Percentiles rank a stretch among this genome's conserved stretches.
phyloP scores from a whole-genome alignment of 1,139 yeast genomes.

The Protomyces gravidus region DNA sequence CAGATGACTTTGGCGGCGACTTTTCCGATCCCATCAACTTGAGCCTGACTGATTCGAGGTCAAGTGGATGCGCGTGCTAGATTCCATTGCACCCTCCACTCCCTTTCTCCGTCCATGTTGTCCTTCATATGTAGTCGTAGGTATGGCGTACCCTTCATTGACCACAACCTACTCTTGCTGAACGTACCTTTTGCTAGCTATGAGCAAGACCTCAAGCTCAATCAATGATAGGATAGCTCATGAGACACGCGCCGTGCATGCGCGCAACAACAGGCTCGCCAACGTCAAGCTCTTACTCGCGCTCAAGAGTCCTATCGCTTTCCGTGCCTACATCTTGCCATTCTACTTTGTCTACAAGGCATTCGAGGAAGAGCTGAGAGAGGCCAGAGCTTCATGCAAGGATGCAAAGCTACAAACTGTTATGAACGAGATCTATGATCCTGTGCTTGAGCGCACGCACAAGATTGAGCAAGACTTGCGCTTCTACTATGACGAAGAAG shows the following conservation, averaged over 20 bases:
- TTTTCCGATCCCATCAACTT: constrained; percentile 32
- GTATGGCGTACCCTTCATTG: too few relatives aligned
- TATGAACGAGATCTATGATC: constrained; percentile 49
- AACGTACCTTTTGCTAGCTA: too few relatives aligned
- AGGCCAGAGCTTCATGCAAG: constrained; percentile 35
- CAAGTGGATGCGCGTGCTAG: constrained; percentile 29
- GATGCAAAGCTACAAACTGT: constrained; percentile 48
- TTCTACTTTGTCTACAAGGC: constrained; percentile 71
- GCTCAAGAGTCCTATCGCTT: constrained; percentile 65
- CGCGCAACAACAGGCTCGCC: constrained; percentile 64
- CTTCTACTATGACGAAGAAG: constrained; percentile 58
- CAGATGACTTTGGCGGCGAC: constrained; percentile 50
- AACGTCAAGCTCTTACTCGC: constrained; percentile 70
- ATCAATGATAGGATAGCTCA: constrained; percentile 45
- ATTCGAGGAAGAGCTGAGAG: constrained; percentile 50
- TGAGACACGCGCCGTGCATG: constrained; percentile 50
- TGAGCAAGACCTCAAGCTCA: too few relatives aligned
- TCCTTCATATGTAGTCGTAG: too few relatives aligned
- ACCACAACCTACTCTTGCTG: too few relatives aligned
- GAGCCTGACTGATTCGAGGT: constrained; percentile 26
- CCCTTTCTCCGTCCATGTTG: too few relatives aligned
- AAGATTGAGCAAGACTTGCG: constrained; percentile 59
- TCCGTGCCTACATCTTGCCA: constrained; percentile 66
- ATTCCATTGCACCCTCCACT: neutral
- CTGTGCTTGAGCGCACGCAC: constrained; percentile 61